Percentiles rank a stretch among this genome's conserved stretches.
phyloP scores from a whole-genome alignment of 176 grass and related monocot species.

The Bromus sterilis region DNA sequence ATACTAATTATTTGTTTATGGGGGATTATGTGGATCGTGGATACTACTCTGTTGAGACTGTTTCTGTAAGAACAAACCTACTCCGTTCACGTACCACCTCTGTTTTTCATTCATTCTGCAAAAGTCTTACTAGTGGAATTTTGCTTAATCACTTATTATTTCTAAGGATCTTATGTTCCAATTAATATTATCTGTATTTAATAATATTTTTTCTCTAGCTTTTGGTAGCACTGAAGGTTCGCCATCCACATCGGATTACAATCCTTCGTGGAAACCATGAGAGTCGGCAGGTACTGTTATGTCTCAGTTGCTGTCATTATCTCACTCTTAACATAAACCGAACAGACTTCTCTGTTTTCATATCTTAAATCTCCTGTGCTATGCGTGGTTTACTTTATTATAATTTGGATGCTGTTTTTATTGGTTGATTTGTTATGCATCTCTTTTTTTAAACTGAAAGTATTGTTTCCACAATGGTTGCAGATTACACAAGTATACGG shows the following conservation, averaged over 20 bases:
- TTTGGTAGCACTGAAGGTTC: slow-evolving; percentile 89
- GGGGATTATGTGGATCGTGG: slow-evolving; percentile 98
- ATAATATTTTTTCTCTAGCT: slow-evolving; percentile 52
- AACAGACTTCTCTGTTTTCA: background rate
- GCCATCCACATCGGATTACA: slow-evolving; percentile 85
- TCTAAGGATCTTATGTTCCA: background rate
- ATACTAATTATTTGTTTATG: slow-evolving; percentile 99
- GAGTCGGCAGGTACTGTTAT: slow-evolving; percentile 64
- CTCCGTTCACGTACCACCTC: background rate
- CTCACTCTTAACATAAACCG: background rate
- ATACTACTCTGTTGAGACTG: slow-evolving; percentile 98
- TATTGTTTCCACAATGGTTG: slow-evolving; percentile 21
- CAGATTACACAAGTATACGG: slow-evolving; percentile 98
- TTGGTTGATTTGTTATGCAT: background rate
- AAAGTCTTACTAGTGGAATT: background rate
- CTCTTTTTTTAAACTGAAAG: slow-evolving; percentile 15
- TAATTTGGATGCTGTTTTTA: background rate
- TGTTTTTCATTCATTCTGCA: background rate
- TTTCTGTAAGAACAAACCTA: slow-evolving; percentile 54
- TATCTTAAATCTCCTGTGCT: background rate
- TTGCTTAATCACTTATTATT: background rate
- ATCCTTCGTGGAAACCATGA: slow-evolving; percentile 97
- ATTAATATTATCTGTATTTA: slow-evolving; percentile 1
- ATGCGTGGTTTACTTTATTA: background rate
- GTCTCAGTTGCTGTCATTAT: background rate